Base-by-base conservation (phyloP, 2,329 filamentous ascomycete species). In the Botryosphaeria dothidea region DNA sequence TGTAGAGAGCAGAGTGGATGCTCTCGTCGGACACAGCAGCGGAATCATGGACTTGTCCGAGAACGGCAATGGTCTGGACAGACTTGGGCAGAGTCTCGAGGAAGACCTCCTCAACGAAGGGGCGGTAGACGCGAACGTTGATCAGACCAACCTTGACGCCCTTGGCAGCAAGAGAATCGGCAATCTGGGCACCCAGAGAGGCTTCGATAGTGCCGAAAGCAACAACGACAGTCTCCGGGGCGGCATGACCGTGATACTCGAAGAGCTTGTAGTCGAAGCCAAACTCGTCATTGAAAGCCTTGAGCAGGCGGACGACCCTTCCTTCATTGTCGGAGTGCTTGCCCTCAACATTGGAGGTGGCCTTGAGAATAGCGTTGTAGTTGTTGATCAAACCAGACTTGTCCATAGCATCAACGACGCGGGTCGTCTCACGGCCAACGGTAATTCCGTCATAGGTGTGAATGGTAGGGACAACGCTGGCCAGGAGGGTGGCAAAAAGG, bases 51-150 rank as follows among this genome's bases (percentile, higher is more conserved):
- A 99, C 94, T 77, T 99, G 95, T 62, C 95, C 95, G 5, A 99
- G 86, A 21, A 98, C 92, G 41, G 90, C 90, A 69, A 99, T 85
- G 67, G 86, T 90, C 79, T 87, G 88, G 52, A 89, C 86, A 38
- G 91, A 91, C 70, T 87, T 83, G 36, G 95, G 93, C 29, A 99
- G 85, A 11, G 87, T 86, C 69, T 90, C 88, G 68, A 98, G 82
- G 84, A 99, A 98, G 60, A 92, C 91, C 76, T 97, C 93, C 80
- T 99, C 95, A 34, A 95, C 88, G 74, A 99, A 98, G 17, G 95
- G 95, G 48, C 94, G 88, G 83, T 98, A 99, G 64, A 99, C 85
- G 68, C 95, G 91, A 52, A 98, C 94, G 72, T 92, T 94, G 78
- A 99, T 84, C 43, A 94, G 90, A 71, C 95, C 95, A 67, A 97